Conservation (phyloP, 371 early-diverging fungal genomes). For the Mucor velutinosus region DNA sequence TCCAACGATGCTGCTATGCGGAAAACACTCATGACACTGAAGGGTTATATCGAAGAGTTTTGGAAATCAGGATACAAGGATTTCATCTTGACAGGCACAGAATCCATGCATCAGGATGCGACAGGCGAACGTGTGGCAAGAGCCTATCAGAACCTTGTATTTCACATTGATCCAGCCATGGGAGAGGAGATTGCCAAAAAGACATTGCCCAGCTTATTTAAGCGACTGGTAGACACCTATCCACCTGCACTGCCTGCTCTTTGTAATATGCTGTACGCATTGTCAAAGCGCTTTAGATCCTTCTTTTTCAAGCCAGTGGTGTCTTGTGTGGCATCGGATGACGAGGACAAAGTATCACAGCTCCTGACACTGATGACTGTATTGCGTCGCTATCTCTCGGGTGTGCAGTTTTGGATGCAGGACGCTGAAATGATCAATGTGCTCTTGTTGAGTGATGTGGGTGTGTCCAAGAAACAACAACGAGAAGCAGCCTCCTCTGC, state of each 20-base stretch:
- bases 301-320: constrained; percentile 61
- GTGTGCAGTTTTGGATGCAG: constrained; percentile 68
- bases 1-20: constrained; percentile 4
- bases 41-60: constrained; percentile 37
- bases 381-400: constrained; percentile 52
- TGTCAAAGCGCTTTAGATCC: constrained; percentile 42
- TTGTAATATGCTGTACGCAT: constrained; percentile 38
- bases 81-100: constrained; percentile 29
- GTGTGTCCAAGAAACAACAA: constrained; percentile 19
- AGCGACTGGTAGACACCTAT: constrained; percentile 26
- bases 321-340: constrained; percentile 62
- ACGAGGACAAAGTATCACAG: constrained; percentile 49
- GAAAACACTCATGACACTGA: neutral
- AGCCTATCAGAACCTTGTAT: constrained; percentile 35
- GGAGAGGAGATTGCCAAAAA: constrained; percentile 34
- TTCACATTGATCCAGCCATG: constrained; percentile 29
- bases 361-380: constrained; percentile 49
- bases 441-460: constrained; percentile 61
- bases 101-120: constrained; percentile 32
- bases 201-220: constrained; percentile 40
- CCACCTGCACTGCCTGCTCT: constrained; percentile 35
- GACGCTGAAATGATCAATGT: constrained; percentile 69
- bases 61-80: constrained; percentile 48
- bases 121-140: constrained; percentile 20
- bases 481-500: neutral